phyloP scores from a whole-genome alignment of 1,139 yeast genomes.

The Zhuliangozyma blackwelliae region DNA sequence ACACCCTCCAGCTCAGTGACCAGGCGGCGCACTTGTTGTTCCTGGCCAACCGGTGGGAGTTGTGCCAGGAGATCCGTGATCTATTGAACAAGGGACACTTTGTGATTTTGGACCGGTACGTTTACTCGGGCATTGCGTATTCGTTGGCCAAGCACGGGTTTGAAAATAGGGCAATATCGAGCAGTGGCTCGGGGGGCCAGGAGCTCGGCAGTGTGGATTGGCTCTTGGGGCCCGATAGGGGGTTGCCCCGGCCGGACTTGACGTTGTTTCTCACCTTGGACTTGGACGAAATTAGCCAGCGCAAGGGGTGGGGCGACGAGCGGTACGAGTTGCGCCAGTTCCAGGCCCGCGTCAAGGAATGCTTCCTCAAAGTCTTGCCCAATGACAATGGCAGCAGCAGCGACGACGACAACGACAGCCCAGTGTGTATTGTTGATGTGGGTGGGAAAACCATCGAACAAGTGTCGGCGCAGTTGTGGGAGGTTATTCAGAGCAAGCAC shows the following conservation, averaged over 20 bases:
- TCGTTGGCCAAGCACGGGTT: slow-evolving; percentile 65
- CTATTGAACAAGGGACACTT: slow-evolving; percentile 50
- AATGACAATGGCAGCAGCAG: slow-evolving; percentile 6
- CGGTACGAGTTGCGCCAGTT: slow-evolving; percentile 75
- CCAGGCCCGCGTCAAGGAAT: slow-evolving; percentile 61
- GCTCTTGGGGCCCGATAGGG: slow-evolving; percentile 79
- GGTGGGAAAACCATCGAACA: slow-evolving; percentile 53
- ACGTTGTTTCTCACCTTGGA: slow-evolving; percentile 72
- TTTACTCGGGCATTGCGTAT: slow-evolving; percentile 91
- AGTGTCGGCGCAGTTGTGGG: slow-evolving; percentile 41
- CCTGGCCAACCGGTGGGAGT: slow-evolving; percentile 94
- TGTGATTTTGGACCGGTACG: slow-evolving; percentile 79
- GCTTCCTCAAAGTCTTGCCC: slow-evolving; percentile 49
- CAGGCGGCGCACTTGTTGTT: slow-evolving; percentile 84
- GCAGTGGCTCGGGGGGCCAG: slow-evolving; percentile 25
- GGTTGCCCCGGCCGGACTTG: slow-evolving; percentile 83
- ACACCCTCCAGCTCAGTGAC: slow-evolving; percentile 52
- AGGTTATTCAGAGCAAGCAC: slow-evolving; percentile 12
- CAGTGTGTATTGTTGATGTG: slow-evolving; percentile 53
- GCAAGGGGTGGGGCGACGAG: slow-evolving; percentile 91
- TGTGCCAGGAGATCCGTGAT: slow-evolving; percentile 43
- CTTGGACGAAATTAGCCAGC: slow-evolving; percentile 39
- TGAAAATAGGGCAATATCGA: slow-evolving; percentile 1
- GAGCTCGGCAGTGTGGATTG: slow-evolving; percentile 55
- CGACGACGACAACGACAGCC: slow-evolving; percentile 18